Base-by-base conservation (phyloP, 2,329 filamentous ascomycete genomes). In the Colletotrichum godetiae region DNA sequence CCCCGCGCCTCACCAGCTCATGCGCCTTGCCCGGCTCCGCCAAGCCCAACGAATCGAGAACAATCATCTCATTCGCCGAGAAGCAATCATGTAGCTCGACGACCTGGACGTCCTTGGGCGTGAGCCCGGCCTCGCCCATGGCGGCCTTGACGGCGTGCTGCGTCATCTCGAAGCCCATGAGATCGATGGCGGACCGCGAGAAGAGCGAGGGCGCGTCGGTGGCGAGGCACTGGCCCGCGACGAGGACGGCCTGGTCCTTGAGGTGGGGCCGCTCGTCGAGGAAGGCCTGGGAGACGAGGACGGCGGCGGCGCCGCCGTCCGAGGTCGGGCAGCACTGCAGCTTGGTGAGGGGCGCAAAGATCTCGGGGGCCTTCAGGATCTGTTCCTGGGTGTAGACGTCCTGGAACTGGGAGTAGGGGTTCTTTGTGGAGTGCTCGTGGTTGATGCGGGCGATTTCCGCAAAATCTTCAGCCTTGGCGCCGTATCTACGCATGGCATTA, bases 281-380 rank as follows among this genome's bases (percentile, higher is more conserved):
- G 88, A 98, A 98, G 60, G 88, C 89, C 84, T 98, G 92, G 0
- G 95, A 97, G 67, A 98, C 95, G 64, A 99, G 86, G 37, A 98
- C 92, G 15, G 94, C 94, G 0, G 97, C 95, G 0, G 95, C 96
- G 59, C 92, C 94, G 61, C 96, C 96, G 82, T 98, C 97, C 0
- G 95, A 97, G 1, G 96, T 98, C 1, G 97, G 96, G 84, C 96
- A 98, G 89, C 96, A 98, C 86, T 98, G 97, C n/a, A 98, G 92
- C 85, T 98, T 98, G 72, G 97, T 98, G 68, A 98, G 89, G 19
- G 96, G 96, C 76, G 91, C 91, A 84, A 94, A 92, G 83, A 98
- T 94, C 88, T 91, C 93, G 73, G 94, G 87, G 0, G 94, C 86
- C 49, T 92, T 87, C 80, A 94, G 83, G 81, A 98, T 88, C 84